These are phyloP conservation scores for Amanita rubescens DNA, from an alignment of 768 basidiomycete genomes.

Conservation along the genomic window DNA sequence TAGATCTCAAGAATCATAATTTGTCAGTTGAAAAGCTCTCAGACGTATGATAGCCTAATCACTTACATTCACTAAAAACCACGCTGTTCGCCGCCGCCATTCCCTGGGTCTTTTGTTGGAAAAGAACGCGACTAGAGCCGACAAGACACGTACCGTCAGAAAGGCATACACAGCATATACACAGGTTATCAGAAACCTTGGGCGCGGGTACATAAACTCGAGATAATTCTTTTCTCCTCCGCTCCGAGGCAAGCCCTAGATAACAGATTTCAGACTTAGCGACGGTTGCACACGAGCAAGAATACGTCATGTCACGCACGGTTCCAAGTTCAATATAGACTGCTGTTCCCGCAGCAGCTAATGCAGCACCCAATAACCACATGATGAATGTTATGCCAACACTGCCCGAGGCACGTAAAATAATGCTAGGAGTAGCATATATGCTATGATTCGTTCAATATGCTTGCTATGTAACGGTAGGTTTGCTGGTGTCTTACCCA, in stretches of 20 bases:
- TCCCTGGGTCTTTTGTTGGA: constrained; percentile 31
- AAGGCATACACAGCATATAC: constrained; percentile 49
- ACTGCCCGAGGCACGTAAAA: constrained; percentile 60
- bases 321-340: constrained; percentile 76
- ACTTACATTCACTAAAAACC: constrained; percentile 68
- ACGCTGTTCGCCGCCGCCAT: constrained; percentile 51
- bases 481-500: constrained; percentile 33
- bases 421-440: constrained; percentile 63
- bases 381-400: constrained; percentile 60
- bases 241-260: constrained; percentile 59
- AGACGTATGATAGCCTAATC: neutral
- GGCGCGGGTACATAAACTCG: constrained; percentile 57
- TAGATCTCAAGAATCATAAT: constrained; percentile 35
- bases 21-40: neutral
- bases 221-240: constrained; percentile 77
- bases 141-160: constrained; percentile 38
- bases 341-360: constrained; percentile 59
- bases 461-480: no score
- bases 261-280: neutral
- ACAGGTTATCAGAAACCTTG: constrained; percentile 55
- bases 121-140: neutral
- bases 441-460: constrained; percentile 35
- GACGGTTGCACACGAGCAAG: neutral
- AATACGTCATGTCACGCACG: no score
- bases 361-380: constrained; percentile 63